Evolutionary conservation across 208 protist genomes (phyloP).

Genomic region (Vickermania spadyakhi): DNA sequence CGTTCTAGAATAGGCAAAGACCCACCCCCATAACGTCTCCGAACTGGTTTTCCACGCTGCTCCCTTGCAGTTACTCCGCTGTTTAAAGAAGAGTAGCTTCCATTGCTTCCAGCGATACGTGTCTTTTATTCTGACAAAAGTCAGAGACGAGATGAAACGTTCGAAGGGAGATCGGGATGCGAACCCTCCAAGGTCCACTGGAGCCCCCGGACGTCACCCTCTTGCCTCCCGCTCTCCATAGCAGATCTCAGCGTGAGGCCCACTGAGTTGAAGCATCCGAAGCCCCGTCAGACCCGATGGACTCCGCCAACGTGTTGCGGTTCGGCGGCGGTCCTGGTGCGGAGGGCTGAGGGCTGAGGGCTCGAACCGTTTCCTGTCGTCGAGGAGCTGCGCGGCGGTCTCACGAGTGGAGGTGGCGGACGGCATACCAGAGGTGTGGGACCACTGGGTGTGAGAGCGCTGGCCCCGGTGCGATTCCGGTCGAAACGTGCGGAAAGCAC

Average conservation of each 20-base stretch:
- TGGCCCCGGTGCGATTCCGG: too few relatives aligned
- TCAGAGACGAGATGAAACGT: not conserved
- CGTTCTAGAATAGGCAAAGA: not conserved
- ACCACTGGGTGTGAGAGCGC: constrained; percentile 14
- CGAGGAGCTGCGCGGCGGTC: constrained; percentile 19
- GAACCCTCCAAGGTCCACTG: not conserved
- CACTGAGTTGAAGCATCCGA: not conserved
- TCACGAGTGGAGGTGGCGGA: constrained; percentile 26
- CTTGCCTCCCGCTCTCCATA: not conserved
- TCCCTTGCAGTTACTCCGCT: too few relatives aligned
- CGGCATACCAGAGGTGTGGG: constrained; percentile 48
- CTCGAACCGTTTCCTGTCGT: constrained; percentile 8
- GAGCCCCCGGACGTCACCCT: not conserved
- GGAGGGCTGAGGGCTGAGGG: too few relatives aligned
- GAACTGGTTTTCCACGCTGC: not conserved
- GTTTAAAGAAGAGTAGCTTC: not conserved
- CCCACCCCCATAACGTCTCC: not conserved
- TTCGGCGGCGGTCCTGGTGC: constrained; percentile 10
- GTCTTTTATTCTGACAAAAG: not conserved
- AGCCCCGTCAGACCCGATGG: not conserved
- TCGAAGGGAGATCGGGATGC: not conserved
- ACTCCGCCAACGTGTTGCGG: not conserved
- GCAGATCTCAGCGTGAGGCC: not conserved
- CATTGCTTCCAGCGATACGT: not conserved
- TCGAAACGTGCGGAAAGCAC: too few relatives aligned